Percentiles rank a stretch among this genome's conserved stretches.
Evolutionary conservation across 768 basidiomycete genomes (phyloP).

Genomic region (Lyophyllum decastes): DNA sequence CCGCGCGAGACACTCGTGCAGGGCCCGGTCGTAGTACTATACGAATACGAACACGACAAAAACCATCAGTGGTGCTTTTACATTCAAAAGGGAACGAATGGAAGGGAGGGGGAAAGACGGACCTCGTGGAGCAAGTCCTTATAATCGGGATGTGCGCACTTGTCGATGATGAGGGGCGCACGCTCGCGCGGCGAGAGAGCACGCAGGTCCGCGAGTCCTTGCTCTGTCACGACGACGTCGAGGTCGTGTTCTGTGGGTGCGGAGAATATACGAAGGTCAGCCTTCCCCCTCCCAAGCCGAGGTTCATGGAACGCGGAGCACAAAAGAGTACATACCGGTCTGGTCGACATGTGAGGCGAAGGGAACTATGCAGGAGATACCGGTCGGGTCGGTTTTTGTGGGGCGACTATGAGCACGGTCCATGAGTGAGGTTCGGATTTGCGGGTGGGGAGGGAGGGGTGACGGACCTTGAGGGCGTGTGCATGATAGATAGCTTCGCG

Average conservation of each 20-base stretch:
- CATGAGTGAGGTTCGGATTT: not conserved
- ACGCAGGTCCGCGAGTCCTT: constrained; percentile 49
- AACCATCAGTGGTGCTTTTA: too few species aligned
- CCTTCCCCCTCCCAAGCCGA: too few species aligned
- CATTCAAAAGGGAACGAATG: not conserved
- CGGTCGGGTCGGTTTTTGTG: constrained; percentile 48
- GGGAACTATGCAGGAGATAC: constrained; percentile 51
- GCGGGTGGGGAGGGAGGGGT: not conserved
- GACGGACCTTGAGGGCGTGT: constrained; percentile 43
- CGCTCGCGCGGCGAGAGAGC: constrained; percentile 48
- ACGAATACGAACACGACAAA: too few species aligned
- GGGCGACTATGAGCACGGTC: constrained; percentile 31
- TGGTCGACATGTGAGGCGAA: constrained; percentile 51
- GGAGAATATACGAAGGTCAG: not conserved
- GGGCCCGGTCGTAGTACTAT: constrained; percentile 45
- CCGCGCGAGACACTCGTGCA: constrained; percentile 43
- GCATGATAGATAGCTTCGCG: constrained; percentile 53
- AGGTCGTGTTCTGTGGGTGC: constrained; percentile 44
- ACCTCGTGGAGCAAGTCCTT: constrained; percentile 41
- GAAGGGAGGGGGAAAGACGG: constrained; percentile 4
- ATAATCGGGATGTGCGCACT: constrained; percentile 51
- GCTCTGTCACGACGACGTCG: constrained; percentile 49
- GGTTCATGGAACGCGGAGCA: too few species aligned
- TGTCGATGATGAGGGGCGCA: constrained; percentile 46
- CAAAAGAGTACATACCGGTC: too few species aligned